These are phyloP conservation scores for Thelephora terrestris DNA, from an alignment of 1,284 basidiomycete species.

Conservation along the genomic window DNA sequence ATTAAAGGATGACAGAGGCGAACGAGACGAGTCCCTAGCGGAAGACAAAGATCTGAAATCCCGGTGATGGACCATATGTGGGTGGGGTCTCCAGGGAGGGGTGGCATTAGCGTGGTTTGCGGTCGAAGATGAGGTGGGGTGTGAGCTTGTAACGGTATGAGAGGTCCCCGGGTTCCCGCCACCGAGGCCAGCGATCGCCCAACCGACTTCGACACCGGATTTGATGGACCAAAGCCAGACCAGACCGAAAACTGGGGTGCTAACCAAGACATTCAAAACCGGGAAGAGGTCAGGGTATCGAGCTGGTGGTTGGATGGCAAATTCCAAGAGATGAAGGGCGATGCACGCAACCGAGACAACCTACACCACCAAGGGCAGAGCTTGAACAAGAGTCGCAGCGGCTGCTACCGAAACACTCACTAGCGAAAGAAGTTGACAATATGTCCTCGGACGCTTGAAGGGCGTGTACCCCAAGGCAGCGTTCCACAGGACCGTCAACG, in stretches of 20 bases:
- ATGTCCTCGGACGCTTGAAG: constrained; percentile 30
- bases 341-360: constrained; percentile 47
- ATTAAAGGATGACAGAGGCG: too few species aligned
- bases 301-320: constrained; percentile 47
- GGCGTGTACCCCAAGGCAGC: constrained; percentile 70
- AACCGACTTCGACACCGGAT: constrained; percentile 53
- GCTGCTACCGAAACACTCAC: constrained; percentile 30
- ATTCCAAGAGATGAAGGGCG: constrained; percentile 56
- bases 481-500: constrained; percentile 70
- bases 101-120: too few species aligned
- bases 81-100: too few species aligned
- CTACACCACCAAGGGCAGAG: too few species aligned
- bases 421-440: constrained; percentile 45
- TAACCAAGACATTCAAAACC: constrained; percentile 79
- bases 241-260: constrained; percentile 68
- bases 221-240: constrained; percentile 74
- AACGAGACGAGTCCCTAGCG: too few species aligned
- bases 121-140: too few species aligned
- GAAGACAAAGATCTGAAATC: too few species aligned
- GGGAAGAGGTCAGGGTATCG: constrained; percentile 82
- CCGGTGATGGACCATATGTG: too few species aligned
- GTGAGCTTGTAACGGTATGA: too few species aligned
- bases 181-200: constrained; percentile 42
- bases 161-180: background rate
- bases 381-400: too few species aligned